Evolutionary conservation across 202 grass and related monocot species (phyloP).

Genomic region (Sporobolus alterniflorus): DNA sequence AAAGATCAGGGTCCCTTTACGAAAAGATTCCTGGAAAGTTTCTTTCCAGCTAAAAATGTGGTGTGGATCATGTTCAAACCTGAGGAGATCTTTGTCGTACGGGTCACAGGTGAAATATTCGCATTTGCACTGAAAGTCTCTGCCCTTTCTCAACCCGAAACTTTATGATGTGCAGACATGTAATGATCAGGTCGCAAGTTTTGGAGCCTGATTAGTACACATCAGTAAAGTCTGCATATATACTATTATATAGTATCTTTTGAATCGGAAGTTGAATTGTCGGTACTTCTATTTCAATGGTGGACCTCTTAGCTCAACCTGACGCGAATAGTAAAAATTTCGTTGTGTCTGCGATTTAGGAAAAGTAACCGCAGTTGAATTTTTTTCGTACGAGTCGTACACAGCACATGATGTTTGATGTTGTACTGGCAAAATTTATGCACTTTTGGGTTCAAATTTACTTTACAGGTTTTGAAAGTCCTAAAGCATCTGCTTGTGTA

Average conservation of each 20-base stretch:
- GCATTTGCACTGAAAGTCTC: neutral
- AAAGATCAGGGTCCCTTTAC: neutral
- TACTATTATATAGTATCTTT: neutral
- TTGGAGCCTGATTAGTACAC: neutral
- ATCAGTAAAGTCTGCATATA: neutral
- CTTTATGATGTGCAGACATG: constrained; percentile 11
- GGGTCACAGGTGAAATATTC: neutral
- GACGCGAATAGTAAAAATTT: constrained; percentile 18
- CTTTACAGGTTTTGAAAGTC: constrained; percentile 27
- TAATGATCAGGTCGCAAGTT: neutral
- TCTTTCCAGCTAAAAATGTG: neutral
- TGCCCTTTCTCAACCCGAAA: neutral
- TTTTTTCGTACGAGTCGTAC: neutral
- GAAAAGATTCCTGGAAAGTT: constrained; percentile 30
- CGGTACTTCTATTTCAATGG: neutral
- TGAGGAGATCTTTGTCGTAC: neutral
- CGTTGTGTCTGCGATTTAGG: neutral
- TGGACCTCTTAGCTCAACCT: neutral
- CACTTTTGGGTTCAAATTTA: constrained; percentile 12
- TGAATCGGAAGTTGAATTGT: neutral
- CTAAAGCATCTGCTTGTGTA: constrained; percentile 5
- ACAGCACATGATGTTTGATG: neutral
- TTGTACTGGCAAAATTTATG: neutral
- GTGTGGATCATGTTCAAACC: constrained; percentile 22
- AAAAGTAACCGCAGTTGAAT: neutral